A percentile compares a stretch with the other conserved stretches of the same genome.
phyloP scores from a whole-genome alignment of 345 rosid species.

The Eucalyptus leucophloia region DNA sequence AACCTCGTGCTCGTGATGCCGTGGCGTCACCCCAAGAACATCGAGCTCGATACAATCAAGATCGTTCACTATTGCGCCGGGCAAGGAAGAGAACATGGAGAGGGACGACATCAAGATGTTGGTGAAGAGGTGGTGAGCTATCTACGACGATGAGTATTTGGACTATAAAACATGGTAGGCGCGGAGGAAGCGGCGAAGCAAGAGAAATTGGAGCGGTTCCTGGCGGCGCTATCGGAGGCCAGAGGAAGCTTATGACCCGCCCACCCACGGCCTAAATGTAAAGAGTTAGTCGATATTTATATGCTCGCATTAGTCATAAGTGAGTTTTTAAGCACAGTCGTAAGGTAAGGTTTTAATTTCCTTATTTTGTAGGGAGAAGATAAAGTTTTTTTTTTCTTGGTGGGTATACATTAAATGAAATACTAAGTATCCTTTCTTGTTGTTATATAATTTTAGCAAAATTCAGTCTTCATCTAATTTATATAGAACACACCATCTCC shows the following conservation, averaged over 20 bases:
- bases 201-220: background rate
- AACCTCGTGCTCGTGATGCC: conserved; percentile 34
- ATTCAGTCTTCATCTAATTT: background rate
- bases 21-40: conserved; percentile 38
- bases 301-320: background rate
- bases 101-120: conserved; percentile 25
- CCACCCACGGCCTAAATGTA: conserved; percentile 19
- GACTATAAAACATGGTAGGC: background rate
- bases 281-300: background rate
- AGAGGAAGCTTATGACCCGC: conserved; percentile 1
- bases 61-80: conserved; percentile 35
- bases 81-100: conserved; percentile 29
- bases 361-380: background rate
- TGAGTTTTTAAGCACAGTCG: background rate
- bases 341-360: background rate
- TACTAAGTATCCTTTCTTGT: background rate
- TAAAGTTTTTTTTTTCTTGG: background rate
- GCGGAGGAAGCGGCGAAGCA: background rate
- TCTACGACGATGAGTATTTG: conserved; percentile 24
- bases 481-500: background rate
- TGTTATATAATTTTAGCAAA: background rate
- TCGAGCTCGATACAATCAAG: conserved; percentile 8
- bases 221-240: conserved; percentile 18
- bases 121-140: conserved; percentile 32
- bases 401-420: background rate